Percentiles rank a stretch among this genome's conserved stretches.
These are phyloP conservation scores for Pseudophaeomoniella oleicola DNA, from an alignment of 2,329 filamentous ascomycete species.

Conservation along the genomic window DNA sequence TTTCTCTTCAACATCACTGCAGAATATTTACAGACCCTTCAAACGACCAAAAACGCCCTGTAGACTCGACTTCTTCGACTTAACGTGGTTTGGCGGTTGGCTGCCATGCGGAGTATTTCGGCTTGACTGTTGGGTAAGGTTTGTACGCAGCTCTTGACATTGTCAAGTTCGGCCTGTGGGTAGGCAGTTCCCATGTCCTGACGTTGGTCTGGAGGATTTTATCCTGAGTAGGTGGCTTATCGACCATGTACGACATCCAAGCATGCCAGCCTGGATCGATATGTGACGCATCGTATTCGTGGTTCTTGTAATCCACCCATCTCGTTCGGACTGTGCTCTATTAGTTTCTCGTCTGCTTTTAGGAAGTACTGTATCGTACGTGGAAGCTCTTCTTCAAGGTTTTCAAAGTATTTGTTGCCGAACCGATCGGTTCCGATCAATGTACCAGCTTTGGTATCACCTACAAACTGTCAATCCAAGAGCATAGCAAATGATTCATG, in stretches of 20 bases:
- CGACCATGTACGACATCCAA: conserved; percentile 89
- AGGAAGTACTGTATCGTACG: conserved; percentile 46
- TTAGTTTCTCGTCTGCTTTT: conserved; percentile 1
- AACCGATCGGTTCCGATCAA: conserved; percentile 75
- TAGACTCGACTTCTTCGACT: conserved; percentile 2
- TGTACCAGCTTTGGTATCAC: conserved; percentile 89
- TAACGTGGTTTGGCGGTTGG: conserved; percentile 18
- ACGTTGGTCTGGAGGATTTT: conserved; percentile 51
- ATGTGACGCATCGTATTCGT: conserved; percentile 50
- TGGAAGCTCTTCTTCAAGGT: conserved; percentile 76
- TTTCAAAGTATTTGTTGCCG: conserved; percentile 98
- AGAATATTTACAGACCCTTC: too few species aligned
- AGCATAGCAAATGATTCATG: conserved; percentile 6
- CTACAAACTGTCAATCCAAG: conserved; percentile 35
- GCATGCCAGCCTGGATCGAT: conserved; percentile 97
- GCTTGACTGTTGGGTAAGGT: conserved; percentile 63
- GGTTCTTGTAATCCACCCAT: conserved; percentile 93
- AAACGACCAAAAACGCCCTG: conserved; percentile 4
- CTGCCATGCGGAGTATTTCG: conserved; percentile 19
- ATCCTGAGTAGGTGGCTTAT: conserved; percentile 71
- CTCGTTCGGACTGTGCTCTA: conserved; percentile 60
- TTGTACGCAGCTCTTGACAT: conserved; percentile 67
- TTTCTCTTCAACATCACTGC: too few species aligned
- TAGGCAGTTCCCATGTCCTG: conserved; percentile 61
- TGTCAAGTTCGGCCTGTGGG: conserved; percentile 64